Evolutionary conservation across 495 filamentous ascomycete genomes (phyloP).

Genomic region (Eremomyces bilateralis): DNA sequence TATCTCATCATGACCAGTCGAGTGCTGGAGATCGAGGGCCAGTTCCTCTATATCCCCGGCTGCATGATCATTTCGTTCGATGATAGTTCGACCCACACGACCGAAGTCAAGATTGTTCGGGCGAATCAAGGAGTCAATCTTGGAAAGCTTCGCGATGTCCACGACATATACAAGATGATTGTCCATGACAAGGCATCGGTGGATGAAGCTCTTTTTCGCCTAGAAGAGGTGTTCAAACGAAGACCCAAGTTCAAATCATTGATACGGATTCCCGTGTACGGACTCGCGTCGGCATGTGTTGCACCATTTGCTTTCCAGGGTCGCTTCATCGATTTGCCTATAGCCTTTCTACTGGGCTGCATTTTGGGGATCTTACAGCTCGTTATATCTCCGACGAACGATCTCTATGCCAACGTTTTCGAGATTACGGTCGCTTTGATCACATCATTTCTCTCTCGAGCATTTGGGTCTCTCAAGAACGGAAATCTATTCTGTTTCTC

Average conservation of each 20-base stretch:
- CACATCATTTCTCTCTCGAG: constrained; percentile 75
- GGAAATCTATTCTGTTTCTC: constrained; percentile 76
- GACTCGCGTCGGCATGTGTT: constrained; percentile 54
- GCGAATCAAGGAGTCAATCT: constrained; percentile 60
- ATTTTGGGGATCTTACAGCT: constrained; percentile 67
- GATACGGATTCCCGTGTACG: constrained; percentile 64
- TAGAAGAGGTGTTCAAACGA: constrained; percentile 42
- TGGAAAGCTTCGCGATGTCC: constrained; percentile 61
- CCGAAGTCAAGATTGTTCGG: constrained; percentile 76
- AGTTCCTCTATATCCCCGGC: constrained; percentile 81
- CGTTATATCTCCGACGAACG: constrained; percentile 53
- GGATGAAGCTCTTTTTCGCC: constrained; percentile 52
- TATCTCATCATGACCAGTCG: constrained; percentile 84
- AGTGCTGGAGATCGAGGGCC: constrained; percentile 73
- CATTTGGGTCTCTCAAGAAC: constrained; percentile 55
- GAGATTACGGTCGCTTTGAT: constrained; percentile 72
- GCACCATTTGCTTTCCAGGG: constrained; percentile 85
- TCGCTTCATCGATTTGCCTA: constrained; percentile 67
- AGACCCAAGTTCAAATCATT: constrained; percentile 44
- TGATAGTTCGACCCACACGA: constrained; percentile 71
- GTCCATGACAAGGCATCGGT: constrained; percentile 72
- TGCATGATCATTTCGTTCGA: constrained; percentile 96
- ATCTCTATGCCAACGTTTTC: constrained; percentile 73
- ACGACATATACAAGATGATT: constrained; percentile 84
- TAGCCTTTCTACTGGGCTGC: constrained; percentile 68